Percentiles rank a stretch among this genome's conserved stretches.
Evolutionary conservation across 805 yeast genomes (phyloP).

Genomic region (Nakazawaea pomicola): DNA sequence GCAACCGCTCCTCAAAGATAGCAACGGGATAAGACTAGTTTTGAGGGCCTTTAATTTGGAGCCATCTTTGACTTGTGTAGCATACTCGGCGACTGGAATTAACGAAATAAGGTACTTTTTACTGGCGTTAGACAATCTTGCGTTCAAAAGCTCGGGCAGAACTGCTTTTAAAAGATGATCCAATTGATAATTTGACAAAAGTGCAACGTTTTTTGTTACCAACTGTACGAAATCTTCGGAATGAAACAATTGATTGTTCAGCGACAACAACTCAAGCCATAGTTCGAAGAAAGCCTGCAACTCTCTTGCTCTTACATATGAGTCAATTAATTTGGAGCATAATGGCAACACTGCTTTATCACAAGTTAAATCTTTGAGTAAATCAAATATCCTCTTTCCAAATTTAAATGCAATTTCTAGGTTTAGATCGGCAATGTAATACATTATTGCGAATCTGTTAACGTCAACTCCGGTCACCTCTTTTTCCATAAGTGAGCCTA

Average conservation of each 20-base stretch:
- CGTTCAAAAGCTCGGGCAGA: background rate
- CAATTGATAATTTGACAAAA: conserved; percentile 45
- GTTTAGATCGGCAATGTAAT: conserved; percentile 46
- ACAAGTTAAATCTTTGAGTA: background rate
- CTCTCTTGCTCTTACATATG: conserved; percentile 57
- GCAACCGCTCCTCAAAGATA: conserved; percentile 14
- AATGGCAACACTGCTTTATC: conserved; percentile 14
- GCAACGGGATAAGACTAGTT: conserved; percentile 20
- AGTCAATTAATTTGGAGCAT: conserved; percentile 32
- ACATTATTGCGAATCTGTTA: conserved; percentile 42
- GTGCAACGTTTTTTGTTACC: conserved; percentile 35
- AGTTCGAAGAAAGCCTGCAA: conserved; percentile 39
- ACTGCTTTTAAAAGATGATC: conserved; percentile 18
- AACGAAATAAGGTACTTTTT: conserved; percentile 14
- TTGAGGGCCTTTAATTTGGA: conserved; percentile 20
- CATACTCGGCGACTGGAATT: conserved; percentile 36
- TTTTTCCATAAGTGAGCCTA: conserved; percentile 33
- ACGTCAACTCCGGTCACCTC: conserved; percentile 19
- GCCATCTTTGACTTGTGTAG: conserved; percentile 25
- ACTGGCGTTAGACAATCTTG: conserved; percentile 14
- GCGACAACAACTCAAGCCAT: conserved; percentile 30
- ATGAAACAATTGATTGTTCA: conserved; percentile 15
- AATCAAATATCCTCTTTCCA: conserved; percentile 27
- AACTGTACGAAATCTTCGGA: conserved; percentile 26
- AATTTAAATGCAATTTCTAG: conserved; percentile 51